Conservation (phyloP, 768 basidiomycete species). For the Phylloporus rhodoxanthus region DNA sequence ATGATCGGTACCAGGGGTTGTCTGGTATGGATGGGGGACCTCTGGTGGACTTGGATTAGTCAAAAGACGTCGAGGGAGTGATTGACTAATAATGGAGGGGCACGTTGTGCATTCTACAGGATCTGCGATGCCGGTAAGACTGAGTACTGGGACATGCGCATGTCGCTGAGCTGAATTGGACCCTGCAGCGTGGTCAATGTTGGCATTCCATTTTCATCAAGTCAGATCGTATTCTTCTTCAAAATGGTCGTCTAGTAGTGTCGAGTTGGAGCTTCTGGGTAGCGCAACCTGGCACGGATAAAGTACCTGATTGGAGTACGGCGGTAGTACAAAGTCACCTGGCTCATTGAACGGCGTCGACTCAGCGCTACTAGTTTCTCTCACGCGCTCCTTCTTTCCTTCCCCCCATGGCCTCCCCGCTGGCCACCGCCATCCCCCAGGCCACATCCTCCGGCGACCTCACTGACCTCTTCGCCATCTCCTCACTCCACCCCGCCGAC, state of each 20-base stretch:
- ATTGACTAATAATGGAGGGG: conserved; percentile 16
- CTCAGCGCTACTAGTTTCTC: no score
- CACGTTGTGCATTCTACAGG: conserved; percentile 18
- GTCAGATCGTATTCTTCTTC: conserved; percentile 27
- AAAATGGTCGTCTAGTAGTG: conserved; percentile 13
- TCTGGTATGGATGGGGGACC: conserved; percentile 19
- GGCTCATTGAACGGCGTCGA: no score
- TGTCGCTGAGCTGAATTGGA: conserved; percentile 24
- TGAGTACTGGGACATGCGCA: conserved; percentile 9
- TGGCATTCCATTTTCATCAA: conserved; percentile 28
- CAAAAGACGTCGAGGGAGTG: conserved; percentile 12
- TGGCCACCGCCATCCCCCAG: conserved; percentile 29
- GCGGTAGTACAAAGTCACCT: no score
- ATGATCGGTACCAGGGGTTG: conserved; percentile 19
- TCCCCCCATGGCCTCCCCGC: conserved; percentile 36
- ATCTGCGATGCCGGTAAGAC: conserved; percentile 23
- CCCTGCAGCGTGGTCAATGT: conserved; percentile 24
- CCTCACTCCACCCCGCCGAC: conserved; percentile 46
- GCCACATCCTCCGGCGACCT: conserved; percentile 45
- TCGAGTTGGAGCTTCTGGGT: conserved; percentile 13
- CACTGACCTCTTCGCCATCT: conserved; percentile 37
- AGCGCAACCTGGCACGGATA: conserved; percentile 4
- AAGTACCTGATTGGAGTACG: conserved; percentile 5
- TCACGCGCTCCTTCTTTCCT: conserved; percentile 10
- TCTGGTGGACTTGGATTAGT: conserved; percentile 17